A percentile compares a stretch with the other conserved stretches of the same genome.
Conservation (phyloP, 352 stramenopile species). For the Phytophthora fragariae region DNA sequence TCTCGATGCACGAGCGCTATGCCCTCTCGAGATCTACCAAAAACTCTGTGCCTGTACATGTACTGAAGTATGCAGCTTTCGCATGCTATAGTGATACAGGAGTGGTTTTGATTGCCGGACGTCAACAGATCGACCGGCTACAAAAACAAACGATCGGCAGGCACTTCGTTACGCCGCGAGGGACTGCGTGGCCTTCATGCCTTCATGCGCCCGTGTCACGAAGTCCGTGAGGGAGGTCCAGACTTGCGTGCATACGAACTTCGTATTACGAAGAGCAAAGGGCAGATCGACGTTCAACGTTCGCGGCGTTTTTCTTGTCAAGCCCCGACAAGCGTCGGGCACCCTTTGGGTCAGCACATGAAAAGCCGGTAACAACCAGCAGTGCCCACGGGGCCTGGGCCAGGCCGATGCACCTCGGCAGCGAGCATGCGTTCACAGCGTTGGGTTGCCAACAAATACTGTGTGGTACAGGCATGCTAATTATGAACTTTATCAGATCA, state of each 20-base stretch:
- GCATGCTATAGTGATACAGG: neutral
- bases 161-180: neutral
- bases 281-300: constrained; percentile 1
- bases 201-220: neutral
- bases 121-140: neutral
- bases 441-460: neutral
- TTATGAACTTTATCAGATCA: too few relatives aligned
- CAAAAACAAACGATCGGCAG: neutral
- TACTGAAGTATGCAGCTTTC: too few relatives aligned
- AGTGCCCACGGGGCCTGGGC: too few relatives aligned
- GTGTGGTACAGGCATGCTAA: neutral
- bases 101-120: neutral
- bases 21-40: neutral
- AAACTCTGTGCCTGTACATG: too few relatives aligned
- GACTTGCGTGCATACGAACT: neutral
- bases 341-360: neutral
- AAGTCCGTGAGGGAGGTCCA: neutral
- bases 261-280: neutral
- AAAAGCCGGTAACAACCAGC: too few relatives aligned
- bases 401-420: neutral
- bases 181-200: neutral
- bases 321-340: neutral
- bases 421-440: neutral
- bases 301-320: neutral
- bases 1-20: neutral